Evolutionary conservation across 1,284 basidiomycete genomes (phyloP).

Genomic region (Malassezia brasiliensis): DNA sequence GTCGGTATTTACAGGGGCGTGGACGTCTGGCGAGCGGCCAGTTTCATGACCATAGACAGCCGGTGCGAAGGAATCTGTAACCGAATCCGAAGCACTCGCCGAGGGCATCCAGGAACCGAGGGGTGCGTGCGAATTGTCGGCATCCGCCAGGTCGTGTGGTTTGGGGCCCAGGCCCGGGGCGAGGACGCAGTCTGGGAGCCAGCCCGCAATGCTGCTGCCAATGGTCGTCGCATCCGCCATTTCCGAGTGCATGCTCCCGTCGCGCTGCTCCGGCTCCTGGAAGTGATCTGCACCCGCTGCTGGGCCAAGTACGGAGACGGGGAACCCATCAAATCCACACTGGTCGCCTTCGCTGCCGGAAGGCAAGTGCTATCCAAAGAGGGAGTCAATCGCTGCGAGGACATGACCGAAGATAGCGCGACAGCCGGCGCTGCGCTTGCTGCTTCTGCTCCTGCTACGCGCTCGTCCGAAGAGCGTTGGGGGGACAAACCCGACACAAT

Average conservation of each 20-base stretch:
- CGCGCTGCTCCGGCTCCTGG: constrained; percentile 18
- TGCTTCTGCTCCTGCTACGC: neutral
- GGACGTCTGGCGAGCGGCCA: neutral
- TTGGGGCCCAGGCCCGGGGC: neutral
- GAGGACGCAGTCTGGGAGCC: neutral
- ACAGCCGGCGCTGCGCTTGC: constrained; percentile 32
- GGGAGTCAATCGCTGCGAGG: constrained; percentile 17
- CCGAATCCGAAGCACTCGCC: constrained; percentile 24
- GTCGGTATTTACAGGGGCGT: constrained; percentile 8
- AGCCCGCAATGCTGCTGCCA: constrained; percentile 32
- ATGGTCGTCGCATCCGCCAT: constrained; percentile 22
- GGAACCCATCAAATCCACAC: constrained; percentile 23
- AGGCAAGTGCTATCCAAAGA: constrained; percentile 38
- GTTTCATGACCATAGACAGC: constrained; percentile 1
- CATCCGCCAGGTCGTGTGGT: neutral
- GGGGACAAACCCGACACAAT: neutral
- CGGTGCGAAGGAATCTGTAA: constrained; percentile 22
- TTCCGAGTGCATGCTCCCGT: neutral
- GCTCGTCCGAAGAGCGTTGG: too few relatives aligned
- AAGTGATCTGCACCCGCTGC: constrained; percentile 36
- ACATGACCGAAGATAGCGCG: constrained; percentile 20
- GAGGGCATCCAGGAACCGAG: neutral
- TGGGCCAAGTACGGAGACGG: constrained; percentile 29
- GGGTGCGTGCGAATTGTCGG: neutral
- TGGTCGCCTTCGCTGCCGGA: constrained; percentile 47